Percentiles rank a stretch among this genome's conserved stretches.
These are phyloP conservation scores for Chrysophaeum taylorii DNA, from an alignment of 352 stramenopile genomes.

Conservation along the genomic window DNA sequence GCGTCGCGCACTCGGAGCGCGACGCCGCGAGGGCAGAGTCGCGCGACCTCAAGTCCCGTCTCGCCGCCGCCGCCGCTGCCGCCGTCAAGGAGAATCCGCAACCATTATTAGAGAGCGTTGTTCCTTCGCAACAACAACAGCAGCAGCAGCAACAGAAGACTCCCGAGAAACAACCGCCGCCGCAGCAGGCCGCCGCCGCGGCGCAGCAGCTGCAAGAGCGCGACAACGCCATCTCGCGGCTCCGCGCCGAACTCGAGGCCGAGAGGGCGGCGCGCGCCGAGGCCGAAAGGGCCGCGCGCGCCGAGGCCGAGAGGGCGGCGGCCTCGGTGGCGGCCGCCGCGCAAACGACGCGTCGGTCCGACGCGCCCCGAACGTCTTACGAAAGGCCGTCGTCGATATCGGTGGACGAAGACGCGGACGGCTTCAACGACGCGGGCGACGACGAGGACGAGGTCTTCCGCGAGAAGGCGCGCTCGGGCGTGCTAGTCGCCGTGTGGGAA, in stretches of 20 bases:
- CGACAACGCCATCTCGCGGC: too few relatives aligned
- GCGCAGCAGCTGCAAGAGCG: too few relatives aligned
- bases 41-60: neutral
- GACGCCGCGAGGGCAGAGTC: neutral
- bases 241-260: too few relatives aligned
- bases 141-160: neutral
- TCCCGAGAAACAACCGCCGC: neutral
- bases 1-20: neutral
- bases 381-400: neutral
- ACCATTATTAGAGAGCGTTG: too few relatives aligned
- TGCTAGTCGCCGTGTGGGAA: neutral
- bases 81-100: neutral
- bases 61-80: neutral
- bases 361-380: neutral
- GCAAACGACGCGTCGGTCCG: neutral
- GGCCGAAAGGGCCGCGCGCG: neutral
- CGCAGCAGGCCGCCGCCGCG: neutral
- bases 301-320: neutral
- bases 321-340: too few relatives aligned
- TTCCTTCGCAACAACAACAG: neutral
- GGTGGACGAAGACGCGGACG: neutral
- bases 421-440: neutral
- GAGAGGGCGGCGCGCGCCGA: neutral
- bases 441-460: neutral
- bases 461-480: neutral